Base-by-base conservation (phyloP, 1,284 basidiomycete species). In the Ustilago loliicola region DNA sequence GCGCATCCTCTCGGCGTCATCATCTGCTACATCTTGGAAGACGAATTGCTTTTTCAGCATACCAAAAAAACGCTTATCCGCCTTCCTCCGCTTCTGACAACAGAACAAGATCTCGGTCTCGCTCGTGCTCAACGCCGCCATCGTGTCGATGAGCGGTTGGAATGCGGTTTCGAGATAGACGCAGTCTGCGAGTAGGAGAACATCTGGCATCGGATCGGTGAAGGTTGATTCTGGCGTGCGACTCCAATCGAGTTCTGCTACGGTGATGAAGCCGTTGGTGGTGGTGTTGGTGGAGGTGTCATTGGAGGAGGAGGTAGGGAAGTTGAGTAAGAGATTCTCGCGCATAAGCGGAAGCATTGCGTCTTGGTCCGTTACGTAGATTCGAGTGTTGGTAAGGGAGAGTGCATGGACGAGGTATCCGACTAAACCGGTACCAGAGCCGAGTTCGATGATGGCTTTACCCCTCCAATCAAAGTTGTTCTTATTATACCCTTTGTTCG, bases 31-130 rank as follows among this genome's bases (percentile, higher is more conserved):
- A 87, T 93, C 90, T 68, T 87, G 87, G 91, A 93, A 95, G n/a
- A 87, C 88, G 83, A 97, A 97, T 61, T 91, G 88, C 81, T 93
- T 95, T 86, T 91, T 94, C 63, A 97, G 88, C 82, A 96, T 84
- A 0, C 88, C 86, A 85, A 97, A 97, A 88, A 97, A 97, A 0
- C 93, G 91, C 83, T 92, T 95, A 86, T 97, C 95, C 0, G 94
- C 95, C 90, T 95, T 96, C 87, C 95, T 90, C 55, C 95, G 90
- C 85, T 96, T 96, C 88, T 96, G 95, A 88, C 95, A 96, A 86
- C 94, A 96, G 86, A 98, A 96, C 50, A 85, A 94, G 86, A 65
- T 91, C 25, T 87, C 86, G 59, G 86, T 89, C 2, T 84, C 86
- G 2, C 83, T 63, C 0, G 85, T 87, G 9, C 89, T 83, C 21